Percentiles rank a stretch among this genome's conserved stretches.
These are phyloP conservation scores for Nidularia pulvinata DNA, from an alignment of 768 basidiomycete species.

Conservation along the genomic window DNA sequence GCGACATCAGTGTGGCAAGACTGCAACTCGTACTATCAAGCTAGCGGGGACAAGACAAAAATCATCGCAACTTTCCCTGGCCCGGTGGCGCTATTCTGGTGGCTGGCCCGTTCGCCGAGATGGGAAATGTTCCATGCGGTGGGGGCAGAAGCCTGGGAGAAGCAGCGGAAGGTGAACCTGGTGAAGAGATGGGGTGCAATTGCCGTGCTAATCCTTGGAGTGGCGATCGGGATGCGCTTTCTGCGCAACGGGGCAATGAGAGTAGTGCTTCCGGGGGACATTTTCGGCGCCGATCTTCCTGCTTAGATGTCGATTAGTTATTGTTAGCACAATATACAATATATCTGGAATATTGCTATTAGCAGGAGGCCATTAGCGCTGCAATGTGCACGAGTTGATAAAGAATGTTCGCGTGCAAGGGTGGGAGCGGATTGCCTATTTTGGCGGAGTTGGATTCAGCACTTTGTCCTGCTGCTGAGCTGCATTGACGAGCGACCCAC, in stretches of 20 bases:
- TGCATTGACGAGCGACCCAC: slow-evolving; percentile 2
- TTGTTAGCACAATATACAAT: no score
- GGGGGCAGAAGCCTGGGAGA: slow-evolving; percentile 35
- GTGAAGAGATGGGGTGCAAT: slow-evolving; percentile 16
- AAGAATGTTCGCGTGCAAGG: no score
- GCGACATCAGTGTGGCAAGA: slow-evolving; percentile 48
- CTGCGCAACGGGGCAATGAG: slow-evolving; percentile 7
- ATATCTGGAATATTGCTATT: no score
- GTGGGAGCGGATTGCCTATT: slow-evolving; percentile 7
- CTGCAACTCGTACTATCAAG: slow-evolving; percentile 54
- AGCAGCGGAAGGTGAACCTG: slow-evolving; percentile 17
- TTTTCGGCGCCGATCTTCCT: background rate
- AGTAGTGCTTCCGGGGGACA: background rate
- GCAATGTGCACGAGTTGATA: no score
- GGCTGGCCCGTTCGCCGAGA: slow-evolving; percentile 37
- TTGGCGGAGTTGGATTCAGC: slow-evolving; percentile 27
- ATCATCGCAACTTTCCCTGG: slow-evolving; percentile 56
- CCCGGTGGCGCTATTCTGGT: slow-evolving; percentile 49
- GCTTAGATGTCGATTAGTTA: no score
- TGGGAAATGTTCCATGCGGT: slow-evolving; percentile 43
- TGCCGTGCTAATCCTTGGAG: slow-evolving; percentile 13
- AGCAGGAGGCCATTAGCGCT: no score
- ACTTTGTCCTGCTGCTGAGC: slow-evolving; percentile 12
- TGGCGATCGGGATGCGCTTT: slow-evolving; percentile 14
- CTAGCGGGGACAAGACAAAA: slow-evolving; percentile 31